Base-by-base conservation (phyloP, 768 basidiomycete species). In the Rhizopogon sp. region DNA sequence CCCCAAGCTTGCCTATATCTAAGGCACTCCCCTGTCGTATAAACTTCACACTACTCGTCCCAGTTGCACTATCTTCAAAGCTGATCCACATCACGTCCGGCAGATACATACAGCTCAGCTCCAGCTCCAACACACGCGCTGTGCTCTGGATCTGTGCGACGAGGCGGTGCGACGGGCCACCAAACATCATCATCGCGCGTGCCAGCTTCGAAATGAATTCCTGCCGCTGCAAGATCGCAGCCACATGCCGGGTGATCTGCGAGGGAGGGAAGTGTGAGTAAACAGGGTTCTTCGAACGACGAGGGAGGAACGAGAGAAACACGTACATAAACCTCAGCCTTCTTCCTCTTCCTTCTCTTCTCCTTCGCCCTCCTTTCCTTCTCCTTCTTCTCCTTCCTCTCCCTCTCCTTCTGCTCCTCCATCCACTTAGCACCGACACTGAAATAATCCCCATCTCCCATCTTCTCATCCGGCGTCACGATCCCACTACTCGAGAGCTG, bases 161-260 rank as follows among this genome's bases (percentile, higher is more conserved):
- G 17, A 94, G 77, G 41, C 91, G 86, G 67, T 95, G 90, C 11
- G 86, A 81, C 17, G 90, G 89, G 1, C 85, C 86, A 9, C 90
- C 91, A 60, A 90, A 92, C 81, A 88, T 90, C 89, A 93, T 94
- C 78, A 94, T 84, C 9, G 89, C 84, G 50, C 89, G 81, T 6
- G 87, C 81, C 29, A 93, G 80, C 74, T 92, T 93, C 68, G 92
- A 72, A 49, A 94, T 78, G 71, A 94, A 94, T 54, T 88, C 87
- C 64, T 95, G 90, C 35, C 92, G 78, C 60, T 83, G 82, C 31
- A 91, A 79, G 55, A 93, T 86, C 55, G 87, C 85, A 2, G 90
- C 90, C 29, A 93, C 86, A 60, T 93, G 90, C 52, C 84, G 84
- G 22, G 88, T 90, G 56, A 90, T 90, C 88, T 90, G 57, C 43